Conservation (phyloP, 768 basidiomycete genomes). For the Suillus variegatus region DNA sequence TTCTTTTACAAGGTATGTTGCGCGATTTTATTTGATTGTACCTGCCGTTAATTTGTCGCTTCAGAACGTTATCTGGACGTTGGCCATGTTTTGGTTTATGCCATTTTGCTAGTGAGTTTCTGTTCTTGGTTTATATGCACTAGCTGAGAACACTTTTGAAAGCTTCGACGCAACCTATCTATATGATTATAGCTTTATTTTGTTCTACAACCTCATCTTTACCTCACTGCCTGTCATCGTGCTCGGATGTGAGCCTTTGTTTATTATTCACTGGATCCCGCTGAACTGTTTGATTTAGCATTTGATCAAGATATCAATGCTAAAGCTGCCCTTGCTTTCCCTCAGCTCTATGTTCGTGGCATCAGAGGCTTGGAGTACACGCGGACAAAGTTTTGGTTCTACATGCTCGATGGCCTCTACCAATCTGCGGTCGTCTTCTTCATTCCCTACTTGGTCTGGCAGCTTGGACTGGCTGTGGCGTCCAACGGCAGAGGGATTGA, state of each 20-base stretch:
- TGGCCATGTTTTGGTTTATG: slow-evolving; percentile 93
- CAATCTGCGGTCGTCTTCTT: slow-evolving; percentile 88
- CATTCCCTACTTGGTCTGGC: slow-evolving; percentile 79
- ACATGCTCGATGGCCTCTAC: slow-evolving; percentile 93
- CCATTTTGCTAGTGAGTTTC: slow-evolving; percentile 76
- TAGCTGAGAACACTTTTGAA: slow-evolving; percentile 20
- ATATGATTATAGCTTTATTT: slow-evolving; percentile 92
- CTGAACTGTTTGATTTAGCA: slow-evolving; percentile 37
- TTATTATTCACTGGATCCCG: neutral
- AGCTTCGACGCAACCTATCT: slow-evolving; percentile 95
- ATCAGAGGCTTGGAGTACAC: slow-evolving; percentile 95
- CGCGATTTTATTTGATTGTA: slow-evolving; percentile 1
- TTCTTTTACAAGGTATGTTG: slow-evolving; percentile 93
- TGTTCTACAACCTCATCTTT: slow-evolving; percentile 90
- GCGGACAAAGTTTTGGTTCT: slow-evolving; percentile 87
- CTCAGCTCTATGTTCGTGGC: slow-evolving; percentile 93
- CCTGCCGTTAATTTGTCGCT: slow-evolving; percentile 12
- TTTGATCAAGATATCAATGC: slow-evolving; percentile 97
- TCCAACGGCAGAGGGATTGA: slow-evolving; percentile 83
- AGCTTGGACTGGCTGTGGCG: slow-evolving; percentile 59
- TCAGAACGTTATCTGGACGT: slow-evolving; percentile 90
- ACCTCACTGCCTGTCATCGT: slow-evolving; percentile 91
- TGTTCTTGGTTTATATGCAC: slow-evolving; percentile 7
- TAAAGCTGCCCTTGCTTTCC: slow-evolving; percentile 86
- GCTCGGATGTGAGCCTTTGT: slow-evolving; percentile 67